Conservation (phyloP, 1,284 basidiomycete species). For the Rhodotorula sp. region DNA sequence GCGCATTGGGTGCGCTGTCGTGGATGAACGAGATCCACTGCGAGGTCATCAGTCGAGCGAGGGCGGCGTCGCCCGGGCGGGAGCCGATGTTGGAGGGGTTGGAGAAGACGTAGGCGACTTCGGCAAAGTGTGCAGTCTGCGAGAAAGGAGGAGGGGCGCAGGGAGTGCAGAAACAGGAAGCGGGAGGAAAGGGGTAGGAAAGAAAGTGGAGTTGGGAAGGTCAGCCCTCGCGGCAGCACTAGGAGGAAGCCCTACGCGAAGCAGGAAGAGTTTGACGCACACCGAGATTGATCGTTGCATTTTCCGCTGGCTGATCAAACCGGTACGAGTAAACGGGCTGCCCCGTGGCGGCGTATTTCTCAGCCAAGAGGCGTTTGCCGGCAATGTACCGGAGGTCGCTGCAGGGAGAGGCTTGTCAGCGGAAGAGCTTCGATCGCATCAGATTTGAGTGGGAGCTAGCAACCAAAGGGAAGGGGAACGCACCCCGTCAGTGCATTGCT, state of each 20-base stretch:
- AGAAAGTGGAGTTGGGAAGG: not conserved
- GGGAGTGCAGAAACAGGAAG: too few species aligned
- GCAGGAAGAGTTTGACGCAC: too few species aligned
- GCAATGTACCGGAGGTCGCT: constrained; percentile 13
- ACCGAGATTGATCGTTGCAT: constrained; percentile 37
- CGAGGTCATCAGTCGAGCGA: constrained; percentile 43
- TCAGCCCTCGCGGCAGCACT: not conserved
- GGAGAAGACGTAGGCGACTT: constrained; percentile 44
- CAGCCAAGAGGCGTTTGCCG: constrained; percentile 20
- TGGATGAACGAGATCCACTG: constrained; percentile 46
- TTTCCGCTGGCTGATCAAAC: constrained; percentile 43
- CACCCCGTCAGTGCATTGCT: constrained; percentile 22
- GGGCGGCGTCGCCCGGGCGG: constrained; percentile 31
- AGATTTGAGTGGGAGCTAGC: not conserved
- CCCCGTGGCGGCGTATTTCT: constrained; percentile 1
- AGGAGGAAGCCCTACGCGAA: too few species aligned
- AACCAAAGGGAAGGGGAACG: too few species aligned
- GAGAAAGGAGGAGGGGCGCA: not conserved
- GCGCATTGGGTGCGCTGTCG: constrained; percentile 41
- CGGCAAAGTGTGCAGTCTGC: constrained; percentile 34
- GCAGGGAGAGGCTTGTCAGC: too few species aligned
- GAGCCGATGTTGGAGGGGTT: constrained; percentile 43
- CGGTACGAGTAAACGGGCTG: constrained; percentile 40
- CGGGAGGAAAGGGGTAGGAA: too few species aligned
- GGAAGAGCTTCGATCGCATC: too few species aligned